Base-by-base conservation (phyloP, 2,329 filamentous ascomycete species). In the Hymenoscyphus fructigenus region DNA sequence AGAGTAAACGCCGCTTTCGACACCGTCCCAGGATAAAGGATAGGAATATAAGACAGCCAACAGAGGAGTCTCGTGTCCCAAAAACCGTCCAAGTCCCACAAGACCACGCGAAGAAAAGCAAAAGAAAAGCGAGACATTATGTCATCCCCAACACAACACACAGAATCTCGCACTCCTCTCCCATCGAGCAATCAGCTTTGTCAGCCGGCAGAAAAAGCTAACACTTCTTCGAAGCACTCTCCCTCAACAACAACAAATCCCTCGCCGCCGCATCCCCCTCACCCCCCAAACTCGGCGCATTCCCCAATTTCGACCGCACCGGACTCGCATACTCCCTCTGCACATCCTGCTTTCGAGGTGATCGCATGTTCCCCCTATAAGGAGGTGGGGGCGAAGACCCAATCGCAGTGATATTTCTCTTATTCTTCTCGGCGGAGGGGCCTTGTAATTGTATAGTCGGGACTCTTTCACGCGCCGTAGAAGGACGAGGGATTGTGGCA, bases 261-360 rank as follows among this genome's bases (percentile, higher is more conserved):
- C 81, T 82, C 14, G 81, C 84, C 9, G 84, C 84, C 56, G 80
- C 78, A 44, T n/a, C 47, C 23, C 20, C 47, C 12, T 23, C 47
- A 23, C 20, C 23, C 9, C 47, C 47, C 10, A 53, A 14, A 26
- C 23, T 7, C 20, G 20, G 20, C 20, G 12, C 10, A 53, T 10
- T 10, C 7, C 47, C 47, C n/a, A 53, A 26, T 23, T 3, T 23
- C 12, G 20, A 23, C 20, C 47, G 10, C 20, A 5, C 47, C 3
- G 23, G 47, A 14, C 47, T 23, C 9, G 12, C 47, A 23, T 53
- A 53, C 47, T 23, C 47, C 20, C 9, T 15, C 7, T 12, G n/a
- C 28, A 29, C 28, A 23, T 50, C 44, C n/a, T 10, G 20, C 44
- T 50, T 50, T 7, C 4, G 2, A 1, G 44, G 44, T 3, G 44